Evolutionary conservation across 768 basidiomycete species (phyloP).

Genomic region (Trametes coccinea): DNA sequence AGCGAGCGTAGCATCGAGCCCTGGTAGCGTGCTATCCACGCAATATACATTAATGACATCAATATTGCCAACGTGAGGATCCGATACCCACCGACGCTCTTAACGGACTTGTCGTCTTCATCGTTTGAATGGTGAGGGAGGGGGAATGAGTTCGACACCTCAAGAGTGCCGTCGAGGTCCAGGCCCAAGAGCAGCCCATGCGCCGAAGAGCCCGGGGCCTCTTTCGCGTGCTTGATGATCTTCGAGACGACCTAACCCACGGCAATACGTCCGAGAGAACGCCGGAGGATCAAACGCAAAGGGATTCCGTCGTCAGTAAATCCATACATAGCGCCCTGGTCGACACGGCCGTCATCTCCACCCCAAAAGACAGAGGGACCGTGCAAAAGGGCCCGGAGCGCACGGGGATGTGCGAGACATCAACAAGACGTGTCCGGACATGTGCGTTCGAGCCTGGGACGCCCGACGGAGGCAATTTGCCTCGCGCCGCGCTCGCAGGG

Average conservation of each 20-base stretch:
- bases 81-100: slow-evolving; percentile 61
- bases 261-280: slow-evolving; percentile 5
- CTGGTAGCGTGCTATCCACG: slow-evolving; percentile 69
- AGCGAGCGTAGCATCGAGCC: slow-evolving; percentile 81
- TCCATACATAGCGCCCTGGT: neutral
- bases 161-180: slow-evolving; percentile 87
- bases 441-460: slow-evolving; percentile 10
- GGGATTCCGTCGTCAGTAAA: neutral
- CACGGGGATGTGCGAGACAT: neutral
- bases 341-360: neutral
- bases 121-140: slow-evolving; percentile 71
- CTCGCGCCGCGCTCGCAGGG: slow-evolving; percentile 4
- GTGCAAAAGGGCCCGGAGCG: slow-evolving; percentile 1
- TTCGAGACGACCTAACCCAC: slow-evolving; percentile 80
- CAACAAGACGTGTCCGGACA: slow-evolving; percentile 4
- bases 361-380: slow-evolving; percentile 13
- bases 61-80: neutral
- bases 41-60: slow-evolving; percentile 13
- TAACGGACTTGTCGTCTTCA: slow-evolving; percentile 81
- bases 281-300: slow-evolving; percentile 6
- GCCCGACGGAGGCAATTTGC: slow-evolving; percentile 14
- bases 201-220: slow-evolving; percentile 68
- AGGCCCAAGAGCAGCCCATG: slow-evolving; percentile 88
- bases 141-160: slow-evolving; percentile 90
- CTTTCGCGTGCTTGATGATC: slow-evolving; percentile 90